These are phyloP conservation scores for Heterobasidion occidentale DNA, from an alignment of 1,284 basidiomycete species.

Conservation along the genomic window DNA sequence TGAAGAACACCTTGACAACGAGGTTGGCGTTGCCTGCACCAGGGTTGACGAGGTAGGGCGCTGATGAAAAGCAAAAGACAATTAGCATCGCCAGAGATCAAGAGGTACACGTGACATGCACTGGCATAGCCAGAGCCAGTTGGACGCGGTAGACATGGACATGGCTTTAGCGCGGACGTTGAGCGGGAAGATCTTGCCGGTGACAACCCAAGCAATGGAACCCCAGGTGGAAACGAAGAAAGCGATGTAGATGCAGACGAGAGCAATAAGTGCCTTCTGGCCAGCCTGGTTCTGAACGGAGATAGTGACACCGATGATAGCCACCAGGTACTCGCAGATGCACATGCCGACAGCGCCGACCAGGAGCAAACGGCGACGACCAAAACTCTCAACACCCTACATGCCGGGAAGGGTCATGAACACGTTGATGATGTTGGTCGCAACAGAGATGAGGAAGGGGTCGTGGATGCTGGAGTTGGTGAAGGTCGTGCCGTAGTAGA, in stretches of 20 bases:
- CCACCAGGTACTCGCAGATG: slow-evolving; percentile 69
- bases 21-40: slow-evolving; percentile 23
- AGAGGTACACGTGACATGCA: slow-evolving; percentile 17
- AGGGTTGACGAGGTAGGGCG: slow-evolving; percentile 67
- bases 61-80: slow-evolving; percentile 23
- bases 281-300: slow-evolving; percentile 27
- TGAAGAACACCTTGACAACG: slow-evolving; percentile 81
- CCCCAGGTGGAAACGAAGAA: slow-evolving; percentile 79
- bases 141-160: slow-evolving; percentile 63
- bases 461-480: slow-evolving; percentile 61
- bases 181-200: slow-evolving; percentile 71
- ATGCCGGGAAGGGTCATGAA: slow-evolving; percentile 66
- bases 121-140: slow-evolving; percentile 53
- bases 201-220: slow-evolving; percentile 72
- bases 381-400: slow-evolving; percentile 63
- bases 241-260: slow-evolving; percentile 73
- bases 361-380: slow-evolving; percentile 72
- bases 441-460: slow-evolving; percentile 65
- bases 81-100: neutral
- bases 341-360: slow-evolving; percentile 67
- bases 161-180: slow-evolving; percentile 73
- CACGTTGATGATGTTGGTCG: slow-evolving; percentile 69
- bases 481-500: slow-evolving; percentile 69
- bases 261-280: slow-evolving; percentile 29
- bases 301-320: slow-evolving; percentile 64